These are phyloP conservation scores for Lithohypha guttulata DNA, from an alignment of 2,329 filamentous ascomycete genomes.

Conservation along the genomic window DNA sequence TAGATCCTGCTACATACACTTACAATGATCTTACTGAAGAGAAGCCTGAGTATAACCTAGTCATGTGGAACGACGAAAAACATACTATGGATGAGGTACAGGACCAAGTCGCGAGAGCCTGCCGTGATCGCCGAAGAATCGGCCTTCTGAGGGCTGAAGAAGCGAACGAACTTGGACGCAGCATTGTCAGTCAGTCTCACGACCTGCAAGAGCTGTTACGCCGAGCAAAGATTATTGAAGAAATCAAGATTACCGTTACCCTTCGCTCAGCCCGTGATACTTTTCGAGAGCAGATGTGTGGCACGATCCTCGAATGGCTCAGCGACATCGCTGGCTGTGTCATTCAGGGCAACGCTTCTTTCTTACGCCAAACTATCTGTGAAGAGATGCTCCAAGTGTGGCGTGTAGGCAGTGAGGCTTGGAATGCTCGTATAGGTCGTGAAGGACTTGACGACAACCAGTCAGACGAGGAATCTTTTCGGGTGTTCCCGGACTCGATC, in stretches of 20 bases:
- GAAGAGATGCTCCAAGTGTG: slow-evolving; percentile 84
- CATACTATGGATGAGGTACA: slow-evolving; percentile 87
- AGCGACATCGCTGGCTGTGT: slow-evolving; percentile 83
- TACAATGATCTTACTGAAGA: slow-evolving; percentile 50
- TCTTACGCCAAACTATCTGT: slow-evolving; percentile 73
- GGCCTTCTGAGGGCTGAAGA: slow-evolving; percentile 71
- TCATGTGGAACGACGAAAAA: slow-evolving; percentile 98
- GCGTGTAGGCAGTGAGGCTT: slow-evolving; percentile 73
- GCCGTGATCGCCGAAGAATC: slow-evolving; percentile 57
- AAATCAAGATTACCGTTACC: slow-evolving; percentile 92
- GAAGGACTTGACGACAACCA: slow-evolving; percentile 76
- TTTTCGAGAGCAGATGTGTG: slow-evolving; percentile 96
- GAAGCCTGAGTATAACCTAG: slow-evolving; percentile 66
- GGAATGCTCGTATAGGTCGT: slow-evolving; percentile 65
- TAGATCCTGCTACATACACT: slow-evolving; percentile 65
- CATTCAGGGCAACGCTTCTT: slow-evolving; percentile 66
- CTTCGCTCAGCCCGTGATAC: slow-evolving; percentile 89
- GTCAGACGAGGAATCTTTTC: slow-evolving; percentile 35
- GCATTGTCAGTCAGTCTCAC: slow-evolving; percentile 64
- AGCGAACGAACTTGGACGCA: slow-evolving; percentile 78
- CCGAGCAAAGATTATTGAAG: slow-evolving; percentile 79
- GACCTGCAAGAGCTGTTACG: slow-evolving; percentile 62
- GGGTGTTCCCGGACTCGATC: slow-evolving; percentile 30
- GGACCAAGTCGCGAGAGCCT: slow-evolving; percentile 82
- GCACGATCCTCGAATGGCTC: slow-evolving; percentile 94